These are phyloP conservation scores for Lasiosphaeria miniovina DNA, from an alignment of 495 filamentous ascomycete species.

Conservation along the genomic window DNA sequence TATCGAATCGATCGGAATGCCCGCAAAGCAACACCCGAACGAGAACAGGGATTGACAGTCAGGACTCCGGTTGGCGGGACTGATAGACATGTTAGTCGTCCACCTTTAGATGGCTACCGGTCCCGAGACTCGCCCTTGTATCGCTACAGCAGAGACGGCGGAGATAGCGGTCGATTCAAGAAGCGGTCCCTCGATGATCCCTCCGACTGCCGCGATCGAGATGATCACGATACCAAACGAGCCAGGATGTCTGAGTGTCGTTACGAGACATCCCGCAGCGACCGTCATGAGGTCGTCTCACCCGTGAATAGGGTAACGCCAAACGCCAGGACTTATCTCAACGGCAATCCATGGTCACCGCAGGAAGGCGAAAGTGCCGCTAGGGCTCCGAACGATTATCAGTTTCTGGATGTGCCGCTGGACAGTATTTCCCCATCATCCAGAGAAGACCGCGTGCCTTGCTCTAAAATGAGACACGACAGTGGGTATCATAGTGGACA, in stretches of 20 bases:
- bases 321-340: slow-evolving; percentile 11
- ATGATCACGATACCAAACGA: slow-evolving; percentile 21
- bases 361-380: slow-evolving; percentile 23
- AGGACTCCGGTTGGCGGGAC: not conserved
- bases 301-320: slow-evolving; percentile 12
- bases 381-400: slow-evolving; percentile 5
- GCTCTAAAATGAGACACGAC: slow-evolving; percentile 24
- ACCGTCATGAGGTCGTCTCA: slow-evolving; percentile 1
- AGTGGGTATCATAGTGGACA: slow-evolving; percentile 35
- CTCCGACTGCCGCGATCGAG: slow-evolving; percentile 1
- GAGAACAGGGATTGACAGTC: not conserved
- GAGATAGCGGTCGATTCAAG: not conserved
- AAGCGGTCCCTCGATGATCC: slow-evolving; percentile 24
- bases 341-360: slow-evolving; percentile 26
- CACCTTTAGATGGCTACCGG: not conserved
- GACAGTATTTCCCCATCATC: slow-evolving; percentile 11
- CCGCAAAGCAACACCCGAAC: slow-evolving; percentile 1
- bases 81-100: slow-evolving; percentile 1
- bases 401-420: slow-evolving; percentile 9
- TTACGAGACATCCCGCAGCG: not conserved
- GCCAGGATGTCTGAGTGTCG: slow-evolving; percentile 5
- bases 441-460: slow-evolving; percentile 18
- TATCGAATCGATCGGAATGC: slow-evolving; percentile 16
- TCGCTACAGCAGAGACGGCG: slow-evolving; percentile 7
- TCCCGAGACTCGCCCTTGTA: slow-evolving; percentile 2